phyloP scores from a whole-genome alignment of 208 protist genomes.

The Leishmania gerbilli region DNA sequence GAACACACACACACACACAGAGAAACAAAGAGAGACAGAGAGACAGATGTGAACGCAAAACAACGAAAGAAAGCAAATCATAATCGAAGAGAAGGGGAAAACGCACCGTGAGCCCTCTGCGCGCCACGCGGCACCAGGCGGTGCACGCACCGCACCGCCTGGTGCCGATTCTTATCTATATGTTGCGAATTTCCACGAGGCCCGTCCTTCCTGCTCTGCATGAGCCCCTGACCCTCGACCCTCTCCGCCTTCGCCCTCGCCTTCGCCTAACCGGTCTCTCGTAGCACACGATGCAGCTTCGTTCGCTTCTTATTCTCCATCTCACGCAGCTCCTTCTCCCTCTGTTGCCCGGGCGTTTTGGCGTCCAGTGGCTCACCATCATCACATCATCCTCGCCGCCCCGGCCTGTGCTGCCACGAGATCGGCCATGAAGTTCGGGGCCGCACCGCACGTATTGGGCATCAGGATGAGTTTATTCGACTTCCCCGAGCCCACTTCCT shows the following conservation, averaged over 20 bases:
- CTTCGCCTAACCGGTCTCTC: not conserved
- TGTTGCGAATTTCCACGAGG: not conserved
- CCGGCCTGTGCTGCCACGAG: constrained; percentile 41
- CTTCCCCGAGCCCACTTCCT: constrained; percentile 53
- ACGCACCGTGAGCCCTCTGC: not conserved
- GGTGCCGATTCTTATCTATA: not conserved
- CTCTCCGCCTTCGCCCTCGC: not conserved
- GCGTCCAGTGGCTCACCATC: not conserved
- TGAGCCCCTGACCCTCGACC: not conserved
- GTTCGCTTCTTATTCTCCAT: not conserved
- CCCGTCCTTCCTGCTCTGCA: not conserved
- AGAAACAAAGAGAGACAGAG: not conserved
- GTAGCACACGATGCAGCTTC: not conserved
- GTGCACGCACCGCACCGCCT: too few relatives aligned
- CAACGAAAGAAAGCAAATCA: not conserved
- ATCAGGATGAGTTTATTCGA: constrained; percentile 59
- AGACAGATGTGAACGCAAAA: not conserved
- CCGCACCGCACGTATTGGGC: constrained; percentile 22
- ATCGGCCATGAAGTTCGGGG: constrained; percentile 26
- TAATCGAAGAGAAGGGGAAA: constrained; percentile 1
- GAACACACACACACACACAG: not conserved
- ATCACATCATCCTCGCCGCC: constrained; percentile 40
- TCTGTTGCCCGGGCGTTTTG: not conserved
- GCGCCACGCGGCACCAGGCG: not conserved
- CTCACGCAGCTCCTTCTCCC: not conserved